These are phyloP conservation scores for Angomonas ambiguus DNA, from an alignment of 208 protist genomes.

Conservation along the genomic window DNA sequence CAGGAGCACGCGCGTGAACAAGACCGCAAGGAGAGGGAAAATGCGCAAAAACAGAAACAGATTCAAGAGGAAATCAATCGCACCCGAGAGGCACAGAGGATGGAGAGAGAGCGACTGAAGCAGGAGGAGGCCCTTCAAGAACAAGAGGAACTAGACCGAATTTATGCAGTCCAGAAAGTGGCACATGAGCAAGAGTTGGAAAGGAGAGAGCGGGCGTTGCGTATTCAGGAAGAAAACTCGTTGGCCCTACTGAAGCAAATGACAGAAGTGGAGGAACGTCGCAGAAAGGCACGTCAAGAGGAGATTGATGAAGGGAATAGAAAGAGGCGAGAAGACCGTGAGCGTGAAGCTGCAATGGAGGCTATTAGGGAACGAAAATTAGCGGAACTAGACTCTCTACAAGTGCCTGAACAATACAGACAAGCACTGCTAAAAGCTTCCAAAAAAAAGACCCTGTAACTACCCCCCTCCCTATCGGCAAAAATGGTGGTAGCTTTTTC, in stretches of 20 bases:
- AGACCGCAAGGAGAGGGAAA: slow-evolving; percentile 76
- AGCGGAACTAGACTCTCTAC: slow-evolving; percentile 62
- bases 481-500: background rate
- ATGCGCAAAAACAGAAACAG: slow-evolving; percentile 39
- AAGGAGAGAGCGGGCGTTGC: slow-evolving; percentile 41
- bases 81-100: slow-evolving; percentile 78
- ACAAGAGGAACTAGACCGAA: slow-evolving; percentile 82
- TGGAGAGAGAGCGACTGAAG: slow-evolving; percentile 63
- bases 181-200: slow-evolving; percentile 70
- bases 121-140: slow-evolving; percentile 55
- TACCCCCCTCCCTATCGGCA: background rate
- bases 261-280: slow-evolving; percentile 86
- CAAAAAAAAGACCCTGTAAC: slow-evolving; percentile 8
- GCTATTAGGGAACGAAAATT: slow-evolving; percentile 82
- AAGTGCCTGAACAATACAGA: slow-evolving; percentile 79
- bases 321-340: slow-evolving; percentile 53
- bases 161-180: slow-evolving; percentile 81
- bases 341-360: slow-evolving; percentile 83
- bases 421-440: slow-evolving; percentile 31
- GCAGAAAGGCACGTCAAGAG: slow-evolving; percentile 79
- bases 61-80: slow-evolving; percentile 73
- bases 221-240: slow-evolving; percentile 80
- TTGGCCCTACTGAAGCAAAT: slow-evolving; percentile 86
- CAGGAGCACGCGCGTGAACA: slow-evolving; percentile 82
- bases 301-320: slow-evolving; percentile 89